Base-by-base conservation (phyloP, 2,329 filamentous ascomycete species). In the Zymoseptoria passerinii region DNA sequence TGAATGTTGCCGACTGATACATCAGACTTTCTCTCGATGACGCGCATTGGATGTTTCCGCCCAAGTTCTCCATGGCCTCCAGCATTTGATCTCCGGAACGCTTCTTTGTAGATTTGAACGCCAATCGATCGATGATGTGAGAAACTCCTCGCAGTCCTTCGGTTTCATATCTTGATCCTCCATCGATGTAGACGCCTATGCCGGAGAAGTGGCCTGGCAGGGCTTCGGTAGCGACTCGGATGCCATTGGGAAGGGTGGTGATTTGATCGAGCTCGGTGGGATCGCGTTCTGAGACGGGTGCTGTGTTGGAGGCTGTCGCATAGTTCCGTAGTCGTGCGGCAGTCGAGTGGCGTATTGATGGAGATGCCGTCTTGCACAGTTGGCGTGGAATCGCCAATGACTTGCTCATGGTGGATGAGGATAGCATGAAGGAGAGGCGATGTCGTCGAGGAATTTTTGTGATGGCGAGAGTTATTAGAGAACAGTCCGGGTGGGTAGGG, bases 1-100 rank as follows among this genome's bases (percentile, higher is more conserved):
- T 99, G 83, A 99, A 99, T 28, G 92, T 96, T 27, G 94, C 94
- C 1, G 91, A 90, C 75, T 99, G 94, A 78, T 99, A 99, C 94
- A 99, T 99, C 76, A 99, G 83, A 58, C 90, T 90, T 76, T 99
- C 94, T 64, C 94, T 83, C 1, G 91, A 95, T 1, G 92, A 96
- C 9, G 92, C 92, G 76, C 94, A 99, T 76, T 97, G 92, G 60
- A 99, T 92, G 73, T 96, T 96, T 29, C 94, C 94, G 40, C 94
- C 94, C 2, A 99, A 79, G 0, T 86, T 87, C 75, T 97, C 94
- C 35, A 96, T 82, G 35, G 86, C 81, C 74, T 96, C 90, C 19
- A 96, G 79, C 85, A 97, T 94, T 66, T 91, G 80, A 74, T 96
- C 92, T 57, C 86, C 84, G 0, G 83, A 83, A 61, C 86, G 85